phyloP scores from a whole-genome alignment of 352 stramenopile genomes.

The Phytophthora crassamura region DNA sequence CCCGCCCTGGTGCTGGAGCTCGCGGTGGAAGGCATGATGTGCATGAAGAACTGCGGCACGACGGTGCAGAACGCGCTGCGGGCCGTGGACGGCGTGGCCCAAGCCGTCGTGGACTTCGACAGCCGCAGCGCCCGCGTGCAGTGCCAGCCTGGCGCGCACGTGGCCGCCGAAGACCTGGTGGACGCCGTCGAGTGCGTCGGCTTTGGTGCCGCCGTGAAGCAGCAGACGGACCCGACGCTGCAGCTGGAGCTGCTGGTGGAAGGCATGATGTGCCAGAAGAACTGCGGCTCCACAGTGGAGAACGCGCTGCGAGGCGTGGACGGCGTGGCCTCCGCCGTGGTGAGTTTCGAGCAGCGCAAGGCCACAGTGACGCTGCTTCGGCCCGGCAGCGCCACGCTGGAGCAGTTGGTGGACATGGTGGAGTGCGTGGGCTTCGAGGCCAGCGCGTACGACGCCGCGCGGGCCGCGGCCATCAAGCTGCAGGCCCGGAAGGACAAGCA shows the following conservation, averaged over 20 bases:
- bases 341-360: constrained; percentile 78
- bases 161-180: constrained; percentile 60
- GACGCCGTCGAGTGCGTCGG: constrained; percentile 81
- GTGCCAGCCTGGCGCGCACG: constrained; percentile 42
- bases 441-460: constrained; percentile 58
- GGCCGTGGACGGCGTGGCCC: constrained; percentile 73
- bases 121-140: constrained; percentile 68
- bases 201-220: constrained; percentile 70
- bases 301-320: constrained; percentile 84
- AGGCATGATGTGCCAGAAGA: constrained; percentile 96
- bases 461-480: constrained; percentile 60
- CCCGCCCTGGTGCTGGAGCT: too few species aligned
- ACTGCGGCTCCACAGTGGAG: constrained; percentile 92
- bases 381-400: constrained; percentile 53
- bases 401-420: constrained; percentile 80
- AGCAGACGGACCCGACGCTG: constrained; percentile 13
- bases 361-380: constrained; percentile 62
- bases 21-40: constrained; percentile 96
- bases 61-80: constrained; percentile 89
- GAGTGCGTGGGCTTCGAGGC: constrained; percentile 79
- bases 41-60: constrained; percentile 95
- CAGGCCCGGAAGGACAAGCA: constrained; percentile 46
- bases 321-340: constrained; percentile 71
- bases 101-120: constrained; percentile 71
- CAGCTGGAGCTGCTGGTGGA: constrained; percentile 83